Conservation (phyloP, 805 yeast species). For the Saturnispora saitoi region DNA sequence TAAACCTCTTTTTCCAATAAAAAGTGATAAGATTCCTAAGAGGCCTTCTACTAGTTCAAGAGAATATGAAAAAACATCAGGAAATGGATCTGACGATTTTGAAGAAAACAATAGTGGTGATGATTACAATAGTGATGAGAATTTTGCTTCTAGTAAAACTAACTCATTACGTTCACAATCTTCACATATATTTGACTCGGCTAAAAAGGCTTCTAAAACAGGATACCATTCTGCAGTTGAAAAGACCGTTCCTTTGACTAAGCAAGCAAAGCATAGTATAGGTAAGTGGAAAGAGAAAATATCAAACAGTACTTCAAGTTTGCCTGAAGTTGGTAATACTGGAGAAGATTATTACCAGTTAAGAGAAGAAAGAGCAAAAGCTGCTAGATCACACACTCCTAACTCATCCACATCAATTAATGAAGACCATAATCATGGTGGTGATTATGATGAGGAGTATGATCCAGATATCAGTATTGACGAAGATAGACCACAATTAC, state of each 20-base stretch:
- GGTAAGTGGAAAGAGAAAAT: slow-evolving; percentile 12
- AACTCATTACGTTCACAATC: slow-evolving; percentile 1
- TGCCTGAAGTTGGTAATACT: slow-evolving; percentile 1
- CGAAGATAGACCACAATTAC: slow-evolving; percentile 24
- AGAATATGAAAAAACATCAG: not conserved
- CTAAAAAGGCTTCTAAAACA: slow-evolving; percentile 10
- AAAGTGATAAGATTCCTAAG: not conserved
- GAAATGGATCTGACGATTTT: not conserved
- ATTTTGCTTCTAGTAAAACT: not conserved
- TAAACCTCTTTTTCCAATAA: slow-evolving; percentile 6
- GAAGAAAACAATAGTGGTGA: not conserved
- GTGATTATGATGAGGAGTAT: slow-evolving; percentile 15
- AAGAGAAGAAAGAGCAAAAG: slow-evolving; percentile 2
- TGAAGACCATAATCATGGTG: slow-evolving; percentile 4
- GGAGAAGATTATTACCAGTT: slow-evolving; percentile 7
- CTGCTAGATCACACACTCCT: slow-evolving; percentile 3
- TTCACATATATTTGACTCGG: slow-evolving; percentile 8
- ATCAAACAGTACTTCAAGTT: slow-evolving; percentile 3
- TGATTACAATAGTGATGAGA: slow-evolving; percentile 4
- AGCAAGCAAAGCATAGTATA: slow-evolving; percentile 10
- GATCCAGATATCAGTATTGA: slow-evolving; percentile 12
- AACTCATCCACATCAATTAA: not conserved
- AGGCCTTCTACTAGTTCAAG: not conserved
- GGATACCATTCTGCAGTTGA: slow-evolving; percentile 12
- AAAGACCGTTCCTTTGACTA: slow-evolving; percentile 11